A percentile compares a stretch with the other conserved stretches of the same genome.
These are phyloP conservation scores for Microcera coccophila DNA, from an alignment of 2,329 filamentous ascomycete genomes.

Conservation along the genomic window DNA sequence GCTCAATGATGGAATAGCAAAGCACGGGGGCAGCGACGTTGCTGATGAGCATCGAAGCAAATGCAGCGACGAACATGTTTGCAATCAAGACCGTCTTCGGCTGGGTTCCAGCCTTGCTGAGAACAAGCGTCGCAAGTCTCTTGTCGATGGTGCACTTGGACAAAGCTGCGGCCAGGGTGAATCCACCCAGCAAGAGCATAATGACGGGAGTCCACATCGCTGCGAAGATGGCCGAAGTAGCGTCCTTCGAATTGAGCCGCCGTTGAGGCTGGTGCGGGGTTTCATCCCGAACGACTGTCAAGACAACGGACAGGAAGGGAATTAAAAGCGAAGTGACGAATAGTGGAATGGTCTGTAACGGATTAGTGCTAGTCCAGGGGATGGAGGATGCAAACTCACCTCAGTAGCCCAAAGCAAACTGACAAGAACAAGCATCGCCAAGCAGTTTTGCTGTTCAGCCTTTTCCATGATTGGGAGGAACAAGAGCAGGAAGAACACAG, in stretches of 20 bases:
- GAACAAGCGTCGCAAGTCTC: constrained; percentile 89
- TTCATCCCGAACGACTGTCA: constrained; percentile 79
- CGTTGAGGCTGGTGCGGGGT: constrained; percentile 52
- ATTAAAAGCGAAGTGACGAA: constrained; percentile 95
- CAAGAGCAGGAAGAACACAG: constrained; percentile 70
- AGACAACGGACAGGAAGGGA: constrained; percentile 84
- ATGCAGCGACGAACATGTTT: constrained; percentile 97
- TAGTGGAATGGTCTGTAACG: constrained; percentile 74
- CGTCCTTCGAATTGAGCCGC: constrained; percentile 73
- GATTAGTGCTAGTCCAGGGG: constrained; percentile 8
- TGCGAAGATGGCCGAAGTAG: constrained; percentile 80
- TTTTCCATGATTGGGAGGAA: constrained; percentile 77
- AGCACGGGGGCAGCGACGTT: constrained; percentile 96
- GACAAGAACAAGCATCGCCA: constrained; percentile 90
- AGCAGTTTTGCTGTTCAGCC: constrained; percentile 90
- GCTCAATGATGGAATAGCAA: constrained; percentile 97
- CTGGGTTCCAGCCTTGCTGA: constrained; percentile 92
- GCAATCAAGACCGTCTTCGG: constrained; percentile 88
- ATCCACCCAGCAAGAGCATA: constrained; percentile 93
- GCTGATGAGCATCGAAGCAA: constrained; percentile 98
- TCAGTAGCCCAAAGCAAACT: constrained; percentile 96
- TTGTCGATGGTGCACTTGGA: constrained; percentile 98
- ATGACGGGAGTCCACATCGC: constrained; percentile 99
- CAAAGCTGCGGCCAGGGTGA: constrained; percentile 89
- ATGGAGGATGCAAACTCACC: constrained; percentile 44